Conservation (phyloP, 225 moss, liverwort and hornwort genomes). For the Pseudisothecium myosuroides region DNA sequence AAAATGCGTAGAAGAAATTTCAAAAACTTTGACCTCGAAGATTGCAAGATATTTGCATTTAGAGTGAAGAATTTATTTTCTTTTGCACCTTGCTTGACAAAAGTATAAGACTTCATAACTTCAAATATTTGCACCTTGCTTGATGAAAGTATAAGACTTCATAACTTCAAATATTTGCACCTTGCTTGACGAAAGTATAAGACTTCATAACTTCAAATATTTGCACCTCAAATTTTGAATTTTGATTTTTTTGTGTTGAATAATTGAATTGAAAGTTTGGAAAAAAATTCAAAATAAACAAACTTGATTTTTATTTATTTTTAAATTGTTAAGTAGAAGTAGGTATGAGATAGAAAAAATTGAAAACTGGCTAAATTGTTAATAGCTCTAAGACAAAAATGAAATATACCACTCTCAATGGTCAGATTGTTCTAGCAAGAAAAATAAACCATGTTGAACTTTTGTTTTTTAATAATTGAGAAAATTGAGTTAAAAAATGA, state of each 20-base stretch:
- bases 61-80: background rate
- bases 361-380: too few species aligned
- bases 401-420: fast-evolving
- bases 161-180: too few species aligned
- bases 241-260: background rate
- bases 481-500: background rate
- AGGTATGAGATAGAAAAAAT: too few species aligned
- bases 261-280: background rate
- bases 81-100: background rate
- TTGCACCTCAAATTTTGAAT: background rate
- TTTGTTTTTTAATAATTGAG: background rate
- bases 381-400: background rate
- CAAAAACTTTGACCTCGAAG: background rate
- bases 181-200: background rate
- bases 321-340: background rate
- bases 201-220: background rate
- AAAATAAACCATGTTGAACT: too few species aligned
- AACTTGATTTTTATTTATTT: background rate
- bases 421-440: background rate
- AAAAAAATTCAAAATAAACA: background rate
- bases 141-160: too few species aligned
- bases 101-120: too few species aligned
- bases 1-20: background rate
- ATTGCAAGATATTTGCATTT: background rate
- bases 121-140: background rate